Percentiles rank a stretch among this genome's conserved stretches.
These are phyloP conservation scores for Carallia pectinifolia DNA, from an alignment of 345 rosid species.

Conservation along the genomic window DNA sequence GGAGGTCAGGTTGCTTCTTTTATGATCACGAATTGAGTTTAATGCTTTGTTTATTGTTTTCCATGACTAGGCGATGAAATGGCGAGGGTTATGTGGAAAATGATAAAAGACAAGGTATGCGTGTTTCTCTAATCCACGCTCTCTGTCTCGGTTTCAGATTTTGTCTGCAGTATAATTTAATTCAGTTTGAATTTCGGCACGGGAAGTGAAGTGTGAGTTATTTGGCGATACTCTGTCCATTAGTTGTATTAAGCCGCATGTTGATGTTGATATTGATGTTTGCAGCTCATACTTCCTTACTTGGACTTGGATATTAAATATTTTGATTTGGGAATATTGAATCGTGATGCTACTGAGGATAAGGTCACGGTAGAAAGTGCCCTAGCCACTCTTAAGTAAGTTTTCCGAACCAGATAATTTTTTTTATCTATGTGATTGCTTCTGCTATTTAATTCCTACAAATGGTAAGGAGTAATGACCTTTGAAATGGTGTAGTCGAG, in stretches of 20 bases:
- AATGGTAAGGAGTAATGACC: no score
- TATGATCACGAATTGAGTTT: neutral
- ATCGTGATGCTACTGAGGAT: conserved; percentile 90
- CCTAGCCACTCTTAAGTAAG: conserved; percentile 80
- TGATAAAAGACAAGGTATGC: conserved; percentile 82
- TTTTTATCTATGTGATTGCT: neutral
- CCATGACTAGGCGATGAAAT: conserved; percentile 82
- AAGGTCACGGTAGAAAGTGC: conserved; percentile 83
- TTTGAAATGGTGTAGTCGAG: no score
- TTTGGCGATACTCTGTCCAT: neutral
- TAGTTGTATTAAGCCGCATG: conserved; percentile 9
- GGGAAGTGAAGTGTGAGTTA: no score
- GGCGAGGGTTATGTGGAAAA: conserved; percentile 86
- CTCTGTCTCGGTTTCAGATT: neutral
- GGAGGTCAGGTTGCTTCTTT: neutral
- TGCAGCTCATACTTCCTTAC: conserved; percentile 83
- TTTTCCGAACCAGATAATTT: conserved; percentile 3
- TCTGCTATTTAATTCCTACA: neutral
- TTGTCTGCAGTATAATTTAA: neutral
- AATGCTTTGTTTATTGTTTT: neutral
- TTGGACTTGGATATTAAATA: conserved; percentile 85
- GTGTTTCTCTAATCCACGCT: conserved; percentile 5
- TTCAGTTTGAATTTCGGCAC: no score
- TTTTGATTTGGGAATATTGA: conserved; percentile 83
- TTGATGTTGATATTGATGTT: neutral